Evolutionary conservation across 2,329 filamentous ascomycete species (phyloP).

Genomic region (Fusarium camptoceras): DNA sequence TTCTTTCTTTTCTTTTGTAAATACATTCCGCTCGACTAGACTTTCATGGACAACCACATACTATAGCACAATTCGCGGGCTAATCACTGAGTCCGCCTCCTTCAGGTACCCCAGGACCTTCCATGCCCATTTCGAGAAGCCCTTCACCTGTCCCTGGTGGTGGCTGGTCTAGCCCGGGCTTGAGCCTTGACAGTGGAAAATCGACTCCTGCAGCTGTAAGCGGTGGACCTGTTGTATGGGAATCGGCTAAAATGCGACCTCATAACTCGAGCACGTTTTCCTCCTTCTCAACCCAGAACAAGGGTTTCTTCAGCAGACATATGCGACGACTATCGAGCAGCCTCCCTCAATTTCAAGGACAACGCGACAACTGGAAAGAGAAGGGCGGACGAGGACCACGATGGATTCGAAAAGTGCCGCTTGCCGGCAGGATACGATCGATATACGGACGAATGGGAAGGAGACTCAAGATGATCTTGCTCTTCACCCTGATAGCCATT

Average conservation of each 20-base stretch:
- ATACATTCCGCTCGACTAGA: slow-evolving; percentile 14
- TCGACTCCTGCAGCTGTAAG: slow-evolving; percentile 72
- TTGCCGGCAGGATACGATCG: slow-evolving; percentile 60
- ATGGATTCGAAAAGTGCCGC: slow-evolving; percentile 60
- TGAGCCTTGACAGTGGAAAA: slow-evolving; percentile 78
- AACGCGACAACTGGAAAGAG: slow-evolving; percentile 78
- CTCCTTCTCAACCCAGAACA: slow-evolving; percentile 82
- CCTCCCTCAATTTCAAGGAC: slow-evolving; percentile 77
- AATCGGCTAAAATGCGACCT: slow-evolving; percentile 82
- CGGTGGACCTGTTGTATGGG: slow-evolving; percentile 78
- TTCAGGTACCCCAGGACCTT: slow-evolving; percentile 65
- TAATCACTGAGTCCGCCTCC: slow-evolving; percentile 44
- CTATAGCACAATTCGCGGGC: slow-evolving; percentile 35
- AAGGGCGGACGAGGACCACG: slow-evolving; percentile 73
- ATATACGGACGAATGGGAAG: slow-evolving; percentile 67
- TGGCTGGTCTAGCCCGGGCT: slow-evolving; percentile 88
- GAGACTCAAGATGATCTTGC: slow-evolving; percentile 72
- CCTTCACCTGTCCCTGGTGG: slow-evolving; percentile 86
- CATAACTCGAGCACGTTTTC: slow-evolving; percentile 79
- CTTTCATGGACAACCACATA: slow-evolving; percentile 25
- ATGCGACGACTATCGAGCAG: slow-evolving; percentile 84
- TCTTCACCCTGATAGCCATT: slow-evolving; percentile 70
- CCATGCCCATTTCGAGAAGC: slow-evolving; percentile 88
- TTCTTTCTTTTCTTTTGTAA: not conserved
- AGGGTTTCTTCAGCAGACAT: slow-evolving; percentile 88